Percentiles rank a stretch among this genome's conserved stretches.
Evolutionary conservation across 495 filamentous ascomycete species (phyloP).

Genomic region (Achaetomiella virescens): DNA sequence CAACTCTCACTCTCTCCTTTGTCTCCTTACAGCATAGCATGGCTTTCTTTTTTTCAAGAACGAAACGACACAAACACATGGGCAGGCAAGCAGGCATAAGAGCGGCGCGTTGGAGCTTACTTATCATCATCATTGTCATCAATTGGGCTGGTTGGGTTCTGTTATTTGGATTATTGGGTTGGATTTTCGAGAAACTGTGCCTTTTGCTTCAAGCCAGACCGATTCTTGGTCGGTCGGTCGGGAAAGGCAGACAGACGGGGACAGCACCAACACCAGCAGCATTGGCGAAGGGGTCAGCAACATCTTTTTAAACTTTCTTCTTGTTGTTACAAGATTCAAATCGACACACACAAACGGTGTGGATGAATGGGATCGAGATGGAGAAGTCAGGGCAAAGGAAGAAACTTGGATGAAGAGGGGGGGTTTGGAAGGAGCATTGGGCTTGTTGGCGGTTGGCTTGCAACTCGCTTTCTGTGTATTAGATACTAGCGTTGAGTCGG

Average conservation of each 20-base stretch:
- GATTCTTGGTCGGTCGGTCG: neutral
- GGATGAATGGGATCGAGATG: constrained; percentile 5
- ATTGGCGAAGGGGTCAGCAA: constrained; percentile 21
- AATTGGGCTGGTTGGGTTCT: constrained; percentile 23
- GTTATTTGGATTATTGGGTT: constrained; percentile 8
- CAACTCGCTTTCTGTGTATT: constrained; percentile 54
- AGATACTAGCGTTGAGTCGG: constrained; percentile 37
- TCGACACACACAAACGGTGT: constrained; percentile 2
- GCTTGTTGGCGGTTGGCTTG: constrained; percentile 11
- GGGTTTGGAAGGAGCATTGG: neutral
- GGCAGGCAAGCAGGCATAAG: neutral
- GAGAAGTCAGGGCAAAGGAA: neutral
- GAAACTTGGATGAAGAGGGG: neutral
- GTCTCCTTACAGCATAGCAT: constrained; percentile 27
- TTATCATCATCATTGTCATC: neutral
- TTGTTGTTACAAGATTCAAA: constrained; percentile 3
- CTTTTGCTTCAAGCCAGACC: no score
- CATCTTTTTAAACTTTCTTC: constrained; percentile 7
- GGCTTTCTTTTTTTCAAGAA: constrained; percentile 21
- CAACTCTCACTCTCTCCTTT: neutral
- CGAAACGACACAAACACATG: constrained; percentile 22
- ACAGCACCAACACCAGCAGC: constrained; percentile 3
- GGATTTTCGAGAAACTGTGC: neutral
- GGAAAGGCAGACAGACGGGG: constrained; percentile 3
- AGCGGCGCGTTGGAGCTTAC: constrained; percentile 6